These are phyloP conservation scores for Pyricularia pennisetigena DNA, from an alignment of 2,329 filamentous ascomycete species.

Conservation along the genomic window DNA sequence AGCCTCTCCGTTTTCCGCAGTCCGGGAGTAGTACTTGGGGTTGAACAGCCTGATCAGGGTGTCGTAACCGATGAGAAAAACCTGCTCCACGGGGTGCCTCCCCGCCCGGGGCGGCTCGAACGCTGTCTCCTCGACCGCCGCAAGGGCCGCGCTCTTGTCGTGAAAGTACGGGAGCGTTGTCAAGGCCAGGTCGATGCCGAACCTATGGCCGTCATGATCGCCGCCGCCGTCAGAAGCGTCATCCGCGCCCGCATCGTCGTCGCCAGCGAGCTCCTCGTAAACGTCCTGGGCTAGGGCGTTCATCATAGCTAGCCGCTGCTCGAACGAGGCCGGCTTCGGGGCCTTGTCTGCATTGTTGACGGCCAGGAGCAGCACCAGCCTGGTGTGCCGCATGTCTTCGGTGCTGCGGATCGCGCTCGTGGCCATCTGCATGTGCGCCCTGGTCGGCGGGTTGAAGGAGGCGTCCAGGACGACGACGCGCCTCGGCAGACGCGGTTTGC, in stretches of 20 bases:
- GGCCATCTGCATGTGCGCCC: slow-evolving; percentile 49
- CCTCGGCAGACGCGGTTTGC: not conserved
- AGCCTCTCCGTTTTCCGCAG: too few species aligned
- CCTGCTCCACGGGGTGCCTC: slow-evolving; percentile 32
- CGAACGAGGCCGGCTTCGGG: slow-evolving; percentile 57
- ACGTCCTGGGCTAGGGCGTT: slow-evolving; percentile 52
- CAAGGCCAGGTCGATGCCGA: slow-evolving; percentile 54
- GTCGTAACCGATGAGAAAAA: slow-evolving; percentile 68
- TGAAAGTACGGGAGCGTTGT: slow-evolving; percentile 66
- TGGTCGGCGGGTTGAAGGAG: slow-evolving; percentile 59
- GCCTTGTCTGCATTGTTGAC: slow-evolving; percentile 59
- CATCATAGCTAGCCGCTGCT: slow-evolving; percentile 63
- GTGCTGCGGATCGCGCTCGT: slow-evolving; percentile 29
- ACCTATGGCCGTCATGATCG: not conserved
- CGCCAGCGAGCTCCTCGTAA: slow-evolving; percentile 15
- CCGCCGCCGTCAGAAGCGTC: not conserved
- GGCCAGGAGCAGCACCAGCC: slow-evolving; percentile 50
- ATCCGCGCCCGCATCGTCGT: not conserved
- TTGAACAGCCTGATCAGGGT: slow-evolving; percentile 64
- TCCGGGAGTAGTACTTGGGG: slow-evolving; percentile 55
- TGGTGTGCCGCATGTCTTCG: slow-evolving; percentile 11
- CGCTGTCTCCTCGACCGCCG: slow-evolving; percentile 19
- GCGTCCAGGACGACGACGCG: slow-evolving; percentile 52
- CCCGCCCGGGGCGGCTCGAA: slow-evolving; percentile 12
- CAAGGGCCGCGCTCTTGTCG: slow-evolving; percentile 56